phyloP scores from a whole-genome alignment of 805 yeast genomes.

The Candida wancherniae region DNA sequence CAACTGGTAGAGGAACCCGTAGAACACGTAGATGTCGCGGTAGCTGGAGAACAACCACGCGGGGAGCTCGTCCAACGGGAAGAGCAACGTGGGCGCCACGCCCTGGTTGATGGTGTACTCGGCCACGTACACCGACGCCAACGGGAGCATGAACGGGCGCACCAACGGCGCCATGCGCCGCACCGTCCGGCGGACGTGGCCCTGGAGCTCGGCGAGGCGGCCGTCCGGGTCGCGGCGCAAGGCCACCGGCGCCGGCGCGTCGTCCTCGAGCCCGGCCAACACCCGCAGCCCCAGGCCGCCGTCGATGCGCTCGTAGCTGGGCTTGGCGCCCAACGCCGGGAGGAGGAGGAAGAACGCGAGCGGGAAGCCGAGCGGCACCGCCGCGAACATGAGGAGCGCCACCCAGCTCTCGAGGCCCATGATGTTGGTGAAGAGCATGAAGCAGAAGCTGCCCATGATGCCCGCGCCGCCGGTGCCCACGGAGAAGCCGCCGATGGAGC shows the following conservation, averaged over 20 bases:
- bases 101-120: constrained; percentile 93
- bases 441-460: constrained; percentile 70
- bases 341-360: constrained; percentile 22
- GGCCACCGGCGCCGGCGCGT: neutral
- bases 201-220: constrained; percentile 3
- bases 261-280: neutral
- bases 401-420: constrained; percentile 49
- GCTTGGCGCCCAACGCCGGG: constrained; percentile 12
- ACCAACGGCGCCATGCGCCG: constrained; percentile 41
- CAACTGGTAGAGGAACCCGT: constrained; percentile 83
- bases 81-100: constrained; percentile 79
- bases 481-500: constrained; percentile 80
- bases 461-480: constrained; percentile 98
- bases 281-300: neutral
- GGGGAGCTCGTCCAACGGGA: constrained; percentile 67
- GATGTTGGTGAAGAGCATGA: constrained; percentile 68
- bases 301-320: constrained; percentile 3
- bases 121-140: constrained; percentile 74
- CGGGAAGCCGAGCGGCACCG: constrained; percentile 52
- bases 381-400: constrained; percentile 52
- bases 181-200: constrained; percentile 3
- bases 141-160: constrained; percentile 75
- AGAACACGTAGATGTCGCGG: constrained; percentile 86
- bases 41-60: constrained; percentile 49
- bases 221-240: neutral